Evolutionary conservation across 176 grass and related monocot species (phyloP), one percentile per base, ranked within the genome.

Genomic region (Rhynchospora pubera): DNA sequence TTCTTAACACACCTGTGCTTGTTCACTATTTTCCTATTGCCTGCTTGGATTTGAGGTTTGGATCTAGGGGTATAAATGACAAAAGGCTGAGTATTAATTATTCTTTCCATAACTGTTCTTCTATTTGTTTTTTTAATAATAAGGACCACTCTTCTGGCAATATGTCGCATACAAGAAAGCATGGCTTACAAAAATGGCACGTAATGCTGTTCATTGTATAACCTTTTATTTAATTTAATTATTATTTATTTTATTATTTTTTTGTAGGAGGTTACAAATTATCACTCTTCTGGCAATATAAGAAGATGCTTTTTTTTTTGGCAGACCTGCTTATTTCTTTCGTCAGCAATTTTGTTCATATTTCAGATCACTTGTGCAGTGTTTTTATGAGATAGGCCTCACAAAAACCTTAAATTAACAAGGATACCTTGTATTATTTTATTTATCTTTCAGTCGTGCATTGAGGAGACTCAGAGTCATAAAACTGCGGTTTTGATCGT

Each of bases 341-440:
- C 48, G n/a, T 71, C 67, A 71, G 67, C 67, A 71, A 71, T 48
- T 47, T 24, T 73, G 68, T 73, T 48, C 68, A 14, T 73, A 50
- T 48, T 50, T 48, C 34, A 39, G 34, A 39, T 50, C n/a, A 50
- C 34, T 4, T 39, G 34, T 39, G 44, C 9, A 0, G 48, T 72
- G n/a, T 46, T 72, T 16, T 23, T 18, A 19, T 73, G 2, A 73
- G 22, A 12, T n/a, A n/a, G 5, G 44, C 67, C 16, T 10, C 56
- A 57, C 56, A 57, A 48, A 2, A 1, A 47, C 6, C 44, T 48
- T 22, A 12, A 48, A 9, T 65, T 14, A 65, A 34, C 0, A 65
- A 32, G 26, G 62, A 24, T 13, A 15, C 24, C 5, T 64, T 64
- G 0, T 30, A 11, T 26, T 24, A 1, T 21, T 60, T n/a, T n/a